These are phyloP conservation scores for Digitaria exilis DNA, from an alignment of 202 grass and related monocot genomes.

Conservation along the genomic window DNA sequence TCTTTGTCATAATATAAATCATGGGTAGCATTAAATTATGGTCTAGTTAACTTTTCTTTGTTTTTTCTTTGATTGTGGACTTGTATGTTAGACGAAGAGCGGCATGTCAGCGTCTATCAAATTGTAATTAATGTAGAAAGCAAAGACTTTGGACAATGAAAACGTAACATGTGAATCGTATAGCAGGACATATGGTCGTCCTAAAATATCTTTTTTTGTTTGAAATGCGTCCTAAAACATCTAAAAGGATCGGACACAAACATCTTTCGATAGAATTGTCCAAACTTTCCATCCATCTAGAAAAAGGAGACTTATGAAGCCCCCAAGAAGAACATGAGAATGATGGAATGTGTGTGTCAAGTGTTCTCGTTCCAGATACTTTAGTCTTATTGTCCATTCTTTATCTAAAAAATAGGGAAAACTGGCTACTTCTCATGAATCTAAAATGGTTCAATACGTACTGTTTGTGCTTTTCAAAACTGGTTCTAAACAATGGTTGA, in stretches of 20 bases:
- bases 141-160: too few species aligned
- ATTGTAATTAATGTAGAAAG: too few species aligned
- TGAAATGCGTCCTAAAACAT: background rate
- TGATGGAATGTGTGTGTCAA: background rate
- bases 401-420: background rate
- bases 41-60: too few species aligned
- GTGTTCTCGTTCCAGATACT: background rate
- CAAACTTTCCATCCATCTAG: background rate
- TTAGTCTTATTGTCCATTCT: accelerated
- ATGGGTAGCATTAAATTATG: too few species aligned
- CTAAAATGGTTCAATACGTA: background rate
- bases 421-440: background rate
- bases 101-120: too few species aligned
- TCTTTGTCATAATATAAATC: too few species aligned
- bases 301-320: background rate
- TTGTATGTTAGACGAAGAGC: too few species aligned
- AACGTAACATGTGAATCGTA: background rate
- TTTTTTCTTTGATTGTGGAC: too few species aligned
- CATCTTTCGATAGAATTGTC: background rate
- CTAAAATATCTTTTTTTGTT: background rate
- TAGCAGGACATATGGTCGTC: background rate
- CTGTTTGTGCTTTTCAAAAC: background rate
- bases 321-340: background rate
- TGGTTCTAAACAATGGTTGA: background rate
- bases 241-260: too few species aligned